These are phyloP conservation scores for Pseudozyma hubeiensis DNA, from an alignment of 1,284 basidiomycete species.

Conservation along the genomic window DNA sequence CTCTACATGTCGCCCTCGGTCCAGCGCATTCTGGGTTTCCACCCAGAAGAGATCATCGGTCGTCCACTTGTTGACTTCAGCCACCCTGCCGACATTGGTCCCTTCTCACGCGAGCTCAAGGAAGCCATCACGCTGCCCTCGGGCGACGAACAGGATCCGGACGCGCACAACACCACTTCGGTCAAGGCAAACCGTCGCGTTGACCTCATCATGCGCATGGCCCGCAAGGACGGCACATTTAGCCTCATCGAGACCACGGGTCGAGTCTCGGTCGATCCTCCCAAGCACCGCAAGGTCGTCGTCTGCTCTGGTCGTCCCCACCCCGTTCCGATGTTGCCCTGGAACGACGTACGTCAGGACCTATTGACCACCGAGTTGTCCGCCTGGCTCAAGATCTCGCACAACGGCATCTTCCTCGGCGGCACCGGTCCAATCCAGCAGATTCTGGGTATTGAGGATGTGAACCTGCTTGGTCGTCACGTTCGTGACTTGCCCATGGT, in stretches of 20 bases:
- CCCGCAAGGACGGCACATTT: slow-evolving; percentile 40
- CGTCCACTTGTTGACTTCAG: slow-evolving; percentile 80
- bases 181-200: slow-evolving; percentile 39
- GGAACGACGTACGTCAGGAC: slow-evolving; percentile 46
- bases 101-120: slow-evolving; percentile 90
- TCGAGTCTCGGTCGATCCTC: slow-evolving; percentile 44
- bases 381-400: slow-evolving; percentile 50
- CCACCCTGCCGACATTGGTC: slow-evolving; percentile 88
- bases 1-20: slow-evolving; percentile 81
- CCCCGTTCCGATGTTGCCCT: slow-evolving; percentile 49
- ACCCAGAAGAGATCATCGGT: slow-evolving; percentile 82
- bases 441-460: slow-evolving; percentile 46
- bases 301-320: slow-evolving; percentile 50
- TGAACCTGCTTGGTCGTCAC: slow-evolving; percentile 42
- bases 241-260: slow-evolving; percentile 48
- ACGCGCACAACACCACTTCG: slow-evolving; percentile 25
- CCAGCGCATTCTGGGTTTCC: slow-evolving; percentile 59
- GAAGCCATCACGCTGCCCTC: slow-evolving; percentile 71
- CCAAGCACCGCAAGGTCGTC: slow-evolving; percentile 53
- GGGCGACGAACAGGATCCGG: slow-evolving; percentile 21
- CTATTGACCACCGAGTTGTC: slow-evolving; percentile 26
- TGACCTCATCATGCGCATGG: slow-evolving; percentile 52
- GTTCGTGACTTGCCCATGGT: slow-evolving; percentile 52
- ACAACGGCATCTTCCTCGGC: slow-evolving; percentile 53
- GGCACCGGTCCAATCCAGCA: slow-evolving; percentile 44